These are phyloP conservation scores for Trypanosoma mega DNA, from an alignment of 208 protist species.

Conservation along the genomic window DNA sequence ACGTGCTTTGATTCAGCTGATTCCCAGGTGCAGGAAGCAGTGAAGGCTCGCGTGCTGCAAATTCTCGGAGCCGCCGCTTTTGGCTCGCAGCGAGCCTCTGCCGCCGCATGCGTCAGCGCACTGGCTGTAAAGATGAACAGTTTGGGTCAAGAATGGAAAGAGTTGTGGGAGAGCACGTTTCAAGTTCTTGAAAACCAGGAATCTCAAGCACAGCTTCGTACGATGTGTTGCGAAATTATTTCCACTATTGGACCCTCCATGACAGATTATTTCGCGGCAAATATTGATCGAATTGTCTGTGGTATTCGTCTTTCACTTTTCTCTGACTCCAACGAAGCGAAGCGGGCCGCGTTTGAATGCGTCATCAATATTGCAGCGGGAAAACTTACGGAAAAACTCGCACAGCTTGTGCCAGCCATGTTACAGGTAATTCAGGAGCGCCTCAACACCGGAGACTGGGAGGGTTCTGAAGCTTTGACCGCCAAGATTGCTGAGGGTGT, in stretches of 20 bases:
- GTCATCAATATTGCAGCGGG: constrained; percentile 53
- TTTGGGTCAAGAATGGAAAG: constrained; percentile 62
- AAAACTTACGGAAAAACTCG: constrained; percentile 35
- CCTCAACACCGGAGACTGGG: constrained; percentile 67
- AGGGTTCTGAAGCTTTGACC: constrained; percentile 50
- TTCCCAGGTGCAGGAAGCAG: constrained; percentile 39
- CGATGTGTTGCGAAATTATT: constrained; percentile 80
- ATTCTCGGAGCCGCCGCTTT: constrained; percentile 58
- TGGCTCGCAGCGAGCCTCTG: constrained; percentile 47
- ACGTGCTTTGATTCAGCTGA: constrained; percentile 51
- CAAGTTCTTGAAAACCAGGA: constrained; percentile 46
- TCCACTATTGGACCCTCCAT: constrained; percentile 48
- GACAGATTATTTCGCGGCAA: constrained; percentile 46
- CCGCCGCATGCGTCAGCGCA: constrained; percentile 73
- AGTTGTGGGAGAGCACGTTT: constrained; percentile 79
- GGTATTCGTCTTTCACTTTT: constrained; percentile 62
- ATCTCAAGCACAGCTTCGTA: constrained; percentile 47
- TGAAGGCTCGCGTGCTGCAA: constrained; percentile 57
- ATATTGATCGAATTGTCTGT: constrained; percentile 35
- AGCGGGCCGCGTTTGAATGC: constrained; percentile 60
- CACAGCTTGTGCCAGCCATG: constrained; percentile 60
- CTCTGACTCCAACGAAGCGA: constrained; percentile 32
- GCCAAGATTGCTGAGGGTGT: constrained; percentile 60
- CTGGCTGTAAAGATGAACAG: constrained; percentile 63
- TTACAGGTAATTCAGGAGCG: constrained; percentile 57